phyloP scores from a whole-genome alignment of 2,329 filamentous ascomycete genomes.

The Clarireedia paspali region DNA sequence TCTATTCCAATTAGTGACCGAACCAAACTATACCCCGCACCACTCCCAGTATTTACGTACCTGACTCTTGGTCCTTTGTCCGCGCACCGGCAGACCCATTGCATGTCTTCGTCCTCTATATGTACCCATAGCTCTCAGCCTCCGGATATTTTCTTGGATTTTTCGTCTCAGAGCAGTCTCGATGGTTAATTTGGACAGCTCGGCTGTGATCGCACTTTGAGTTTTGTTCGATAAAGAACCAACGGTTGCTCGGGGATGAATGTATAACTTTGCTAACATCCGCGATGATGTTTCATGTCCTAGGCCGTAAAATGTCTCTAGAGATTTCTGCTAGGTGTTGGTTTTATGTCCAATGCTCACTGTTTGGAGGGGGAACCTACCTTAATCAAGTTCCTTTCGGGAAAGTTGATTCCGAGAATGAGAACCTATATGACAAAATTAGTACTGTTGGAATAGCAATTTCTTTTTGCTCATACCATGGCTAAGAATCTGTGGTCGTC shows the following conservation, averaged over 20 bases:
- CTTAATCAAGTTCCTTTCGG: constrained; percentile 74
- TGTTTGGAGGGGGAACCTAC: constrained; percentile 38
- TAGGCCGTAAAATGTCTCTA: constrained; percentile 81
- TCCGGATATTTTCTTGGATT: constrained; percentile 75
- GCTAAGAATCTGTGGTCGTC: constrained; percentile 7
- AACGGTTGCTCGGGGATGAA: constrained; percentile 76
- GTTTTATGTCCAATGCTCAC: too few relatives aligned
- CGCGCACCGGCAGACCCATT: constrained; percentile 83
- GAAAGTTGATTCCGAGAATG: constrained; percentile 80
- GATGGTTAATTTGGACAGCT: constrained; percentile 85
- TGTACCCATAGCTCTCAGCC: constrained; percentile 83
- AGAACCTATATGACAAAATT: constrained; percentile 45
- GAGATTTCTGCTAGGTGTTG: constrained; percentile 49
- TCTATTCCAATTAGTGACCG: constrained; percentile 33
- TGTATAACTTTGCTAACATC: constrained; percentile 82
- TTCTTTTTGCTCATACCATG: constrained; percentile 19
- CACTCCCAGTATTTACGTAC: constrained; percentile 30
- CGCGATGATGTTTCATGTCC: constrained; percentile 61
- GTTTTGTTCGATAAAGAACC: constrained; percentile 68
- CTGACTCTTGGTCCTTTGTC: constrained; percentile 80
- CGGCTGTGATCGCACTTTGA: constrained; percentile 72
- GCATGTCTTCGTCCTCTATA: constrained; percentile 88
- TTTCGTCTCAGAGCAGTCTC: constrained; percentile 78
- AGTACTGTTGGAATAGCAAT: neutral
- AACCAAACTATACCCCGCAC: neutral